Evolutionary conservation across 1,284 basidiomycete species (phyloP), one percentile per base, ranked within the genome.

Genomic region (Anthracocystis walkeri): DNA sequence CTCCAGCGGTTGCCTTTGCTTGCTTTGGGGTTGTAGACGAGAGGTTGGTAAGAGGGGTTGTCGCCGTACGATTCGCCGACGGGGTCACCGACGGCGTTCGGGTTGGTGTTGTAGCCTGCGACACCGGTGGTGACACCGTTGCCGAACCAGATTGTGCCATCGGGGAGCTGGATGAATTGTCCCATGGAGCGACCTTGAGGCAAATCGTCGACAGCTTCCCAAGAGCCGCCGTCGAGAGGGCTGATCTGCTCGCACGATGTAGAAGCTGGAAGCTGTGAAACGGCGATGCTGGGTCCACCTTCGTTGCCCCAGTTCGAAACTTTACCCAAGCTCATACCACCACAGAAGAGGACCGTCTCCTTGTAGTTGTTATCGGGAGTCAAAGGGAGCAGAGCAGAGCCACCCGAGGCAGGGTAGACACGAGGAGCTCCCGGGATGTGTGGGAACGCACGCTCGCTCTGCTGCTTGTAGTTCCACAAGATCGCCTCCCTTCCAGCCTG

Each of bases 1-100:
- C 58, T 74, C 73, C 75, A 80, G 16, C 78, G 68, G 52, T 63
- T 61, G 54, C 81, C 80, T 29, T 56, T 66, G 56, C 62, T 55
- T 21, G 76, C 75, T 3, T 58, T 57, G 45, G 81, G 81, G 53
- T 82, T 58, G 77, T 82, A 83, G 25, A 82, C 67, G 33, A 73
- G 56, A 16, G 75, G 75, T 58, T 71, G 58, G 25, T 60, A 73
- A 16, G 65, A 70, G 0, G 81, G 80, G 55, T 81, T 75, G 65
- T 83, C 81, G n/a, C 72, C 77, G 59, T 69, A 85, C 12, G 82
- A 82, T 46, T 84, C 75, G 21, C 84, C 85, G 12, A 84, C 62
- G 7, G 82, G 81, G 33, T 69, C 49, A 31, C 81, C 81, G 3
- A 46, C 63, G 29, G 64, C 35, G 40, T 76, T 60, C 1, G 77